Evolutionary conservation across 2,329 filamentous ascomycete species (phyloP).

Genomic region (Thelonectria discophora): DNA sequence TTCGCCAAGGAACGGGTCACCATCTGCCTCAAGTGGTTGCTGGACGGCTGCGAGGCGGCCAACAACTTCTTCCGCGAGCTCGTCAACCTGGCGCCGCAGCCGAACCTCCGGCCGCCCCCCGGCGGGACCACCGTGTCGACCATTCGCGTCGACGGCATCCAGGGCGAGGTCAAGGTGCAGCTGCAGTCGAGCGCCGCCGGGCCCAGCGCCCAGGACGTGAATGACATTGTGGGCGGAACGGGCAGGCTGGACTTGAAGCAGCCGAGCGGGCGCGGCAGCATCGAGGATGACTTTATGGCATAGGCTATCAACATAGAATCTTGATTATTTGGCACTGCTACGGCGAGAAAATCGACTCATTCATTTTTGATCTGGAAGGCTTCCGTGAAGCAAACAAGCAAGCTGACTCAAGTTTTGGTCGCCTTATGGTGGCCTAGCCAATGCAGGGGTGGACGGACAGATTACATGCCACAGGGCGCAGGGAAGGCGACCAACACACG

Average conservation of each 20-base stretch:
- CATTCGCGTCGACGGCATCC: slow-evolving; percentile 64
- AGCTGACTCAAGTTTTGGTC: too few relatives aligned
- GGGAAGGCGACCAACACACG: too few relatives aligned
- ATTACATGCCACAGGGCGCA: too few relatives aligned
- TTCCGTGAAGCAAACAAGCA: too few relatives aligned
- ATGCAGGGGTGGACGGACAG: too few relatives aligned
- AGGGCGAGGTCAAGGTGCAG: slow-evolving; percentile 65
- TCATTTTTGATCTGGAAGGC: background rate
- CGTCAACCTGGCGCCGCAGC: slow-evolving; percentile 55
- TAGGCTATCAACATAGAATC: slow-evolving; percentile 32
- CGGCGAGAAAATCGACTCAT: too few relatives aligned
- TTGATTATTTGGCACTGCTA: too few relatives aligned
- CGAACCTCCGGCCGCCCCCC: slow-evolving; percentile 48
- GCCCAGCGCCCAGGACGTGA: slow-evolving; percentile 41
- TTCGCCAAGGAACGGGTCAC: slow-evolving; percentile 93
- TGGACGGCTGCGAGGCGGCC: slow-evolving; percentile 78
- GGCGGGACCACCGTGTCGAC: slow-evolving; percentile 52
- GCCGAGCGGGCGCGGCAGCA: slow-evolving; percentile 42
- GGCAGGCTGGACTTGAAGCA: slow-evolving; percentile 52
- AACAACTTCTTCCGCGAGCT: slow-evolving; percentile 76
- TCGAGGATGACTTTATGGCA: slow-evolving; percentile 59
- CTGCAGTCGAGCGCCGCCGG: slow-evolving; percentile 51
- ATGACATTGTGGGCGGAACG: slow-evolving; percentile 55
- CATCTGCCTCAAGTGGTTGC: slow-evolving; percentile 84
- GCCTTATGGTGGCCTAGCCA: too few relatives aligned